These are phyloP conservation scores for Senecio squalidus DNA, from an alignment of 140 eudicot genomes.

Conservation along the genomic window DNA sequence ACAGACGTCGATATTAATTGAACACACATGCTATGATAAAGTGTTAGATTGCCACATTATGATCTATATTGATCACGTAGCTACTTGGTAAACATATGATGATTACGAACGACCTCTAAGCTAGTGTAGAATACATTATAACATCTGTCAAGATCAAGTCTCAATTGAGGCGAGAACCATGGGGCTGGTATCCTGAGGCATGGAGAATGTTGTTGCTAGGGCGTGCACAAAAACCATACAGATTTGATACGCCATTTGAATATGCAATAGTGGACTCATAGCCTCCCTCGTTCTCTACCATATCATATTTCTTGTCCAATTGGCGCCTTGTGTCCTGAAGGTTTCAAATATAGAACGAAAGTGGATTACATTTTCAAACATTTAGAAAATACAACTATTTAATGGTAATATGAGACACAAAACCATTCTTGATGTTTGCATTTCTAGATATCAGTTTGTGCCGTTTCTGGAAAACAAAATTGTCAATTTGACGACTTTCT, in stretches of 20 bases:
- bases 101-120: not conserved
- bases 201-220: constrained; percentile 27
- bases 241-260: constrained; percentile 43
- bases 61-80: not conserved
- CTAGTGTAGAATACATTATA: not conserved
- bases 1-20: too few species aligned
- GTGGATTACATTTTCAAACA: too few species aligned
- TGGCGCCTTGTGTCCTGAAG: constrained; percentile 37
- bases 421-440: too few species aligned
- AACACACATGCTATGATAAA: too few species aligned
- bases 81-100: constrained; percentile 1
- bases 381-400: too few species aligned
- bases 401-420: too few species aligned
- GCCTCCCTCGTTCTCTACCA: constrained; percentile 34
- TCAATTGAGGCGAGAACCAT: constrained; percentile 32
- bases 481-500: too few species aligned
- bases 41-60: constrained; percentile 13
- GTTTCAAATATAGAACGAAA: not conserved
- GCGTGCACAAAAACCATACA: constrained; percentile 32
- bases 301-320: constrained; percentile 35
- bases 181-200: constrained; percentile 20
- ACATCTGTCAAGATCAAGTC: not conserved
- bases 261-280: constrained; percentile 36
- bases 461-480: too few species aligned
- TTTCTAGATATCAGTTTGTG: too few species aligned